These are phyloP conservation scores for Musa beccarii DNA, from an alignment of 176 grass and related monocot species.

Conservation along the genomic window DNA sequence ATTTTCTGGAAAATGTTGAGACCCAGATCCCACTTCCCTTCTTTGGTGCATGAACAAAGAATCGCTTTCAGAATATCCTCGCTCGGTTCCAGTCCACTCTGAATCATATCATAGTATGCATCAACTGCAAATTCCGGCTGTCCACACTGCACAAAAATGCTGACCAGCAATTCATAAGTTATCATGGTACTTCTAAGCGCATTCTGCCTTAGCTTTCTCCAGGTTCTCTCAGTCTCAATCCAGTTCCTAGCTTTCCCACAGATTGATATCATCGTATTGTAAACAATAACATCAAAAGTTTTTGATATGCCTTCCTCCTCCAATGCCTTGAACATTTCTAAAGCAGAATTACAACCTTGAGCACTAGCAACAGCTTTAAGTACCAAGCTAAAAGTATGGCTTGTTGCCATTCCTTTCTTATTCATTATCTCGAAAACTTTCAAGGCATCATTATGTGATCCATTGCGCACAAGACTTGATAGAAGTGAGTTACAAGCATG, in stretches of 20 bases:
- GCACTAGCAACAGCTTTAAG: constrained; percentile 51
- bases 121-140: constrained; percentile 56
- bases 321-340: constrained; percentile 46
- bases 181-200: constrained; percentile 45
- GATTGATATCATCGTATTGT: constrained; percentile 75
- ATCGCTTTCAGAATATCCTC: constrained; percentile 82
- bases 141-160: constrained; percentile 74
- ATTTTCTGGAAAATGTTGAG: constrained; percentile 51
- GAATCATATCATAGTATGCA: constrained; percentile 71
- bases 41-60: constrained; percentile 70
- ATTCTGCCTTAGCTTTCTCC: constrained; percentile 52
- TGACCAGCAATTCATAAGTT: constrained; percentile 72
- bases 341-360: constrained; percentile 35
- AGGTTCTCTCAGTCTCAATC: constrained; percentile 55
- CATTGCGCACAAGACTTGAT: constrained; percentile 35
- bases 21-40: constrained; percentile 66
- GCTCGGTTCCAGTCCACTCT: constrained; percentile 38
- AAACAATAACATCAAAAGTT: constrained; percentile 57
- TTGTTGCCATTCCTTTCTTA: constrained; percentile 37
- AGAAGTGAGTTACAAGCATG: constrained; percentile 80
- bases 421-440: constrained; percentile 51
- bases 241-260: constrained; percentile 65
- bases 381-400: constrained; percentile 63
- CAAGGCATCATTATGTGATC: constrained; percentile 32
- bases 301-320: constrained; percentile 31